Base-by-base conservation (phyloP, 805 yeast genomes). In the Candida verbasci region DNA sequence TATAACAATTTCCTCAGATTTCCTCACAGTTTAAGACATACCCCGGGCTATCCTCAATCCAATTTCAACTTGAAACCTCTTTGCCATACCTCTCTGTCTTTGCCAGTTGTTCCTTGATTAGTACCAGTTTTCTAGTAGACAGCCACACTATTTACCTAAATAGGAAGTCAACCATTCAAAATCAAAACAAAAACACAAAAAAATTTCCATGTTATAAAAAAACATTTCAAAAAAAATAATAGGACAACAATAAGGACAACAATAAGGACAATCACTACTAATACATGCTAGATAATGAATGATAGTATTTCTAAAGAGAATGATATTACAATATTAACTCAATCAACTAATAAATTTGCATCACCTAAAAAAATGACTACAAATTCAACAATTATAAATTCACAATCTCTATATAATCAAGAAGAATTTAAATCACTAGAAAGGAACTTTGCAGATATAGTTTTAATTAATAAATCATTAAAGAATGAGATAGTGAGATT, bases 401-500 rank as follows among this genome's bases (percentile, higher is more conserved):
- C 11, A 8, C 25, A 14, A 26, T 6, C 21, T 24, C 25, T 4
- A 24, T 12, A 30, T 11, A 23, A 30, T 15, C 11, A 12, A 6
- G 40, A 37, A 17, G 39, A 39, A 21, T 33, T 20, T 29, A 31
- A 16, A 12, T 7, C 17, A 9, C 31, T 40, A 11, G 44, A 43
- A 29, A 39, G 52, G 23, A 52, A 49, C 33, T 61, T 62, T 43
- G 55, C 62, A 8, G 70, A 65, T 27, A 42, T 60, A 6, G 35
- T 62, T 15, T 46, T 62, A 22, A 49, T 53, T 30, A 50, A 55
- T 35, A 53, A 55, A 24, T 39, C 47, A 20, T 27, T 58, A 20
- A 34, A 51, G 6, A 36, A 42, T 12, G 70, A 66, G 21, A 50
- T 50, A 33, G 41, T 44, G 18, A 62, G 57, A 26, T 47, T 64